These are phyloP conservation scores for Solanum piurae DNA, from an alignment of 257 asterid genomes.

Conservation along the genomic window DNA sequence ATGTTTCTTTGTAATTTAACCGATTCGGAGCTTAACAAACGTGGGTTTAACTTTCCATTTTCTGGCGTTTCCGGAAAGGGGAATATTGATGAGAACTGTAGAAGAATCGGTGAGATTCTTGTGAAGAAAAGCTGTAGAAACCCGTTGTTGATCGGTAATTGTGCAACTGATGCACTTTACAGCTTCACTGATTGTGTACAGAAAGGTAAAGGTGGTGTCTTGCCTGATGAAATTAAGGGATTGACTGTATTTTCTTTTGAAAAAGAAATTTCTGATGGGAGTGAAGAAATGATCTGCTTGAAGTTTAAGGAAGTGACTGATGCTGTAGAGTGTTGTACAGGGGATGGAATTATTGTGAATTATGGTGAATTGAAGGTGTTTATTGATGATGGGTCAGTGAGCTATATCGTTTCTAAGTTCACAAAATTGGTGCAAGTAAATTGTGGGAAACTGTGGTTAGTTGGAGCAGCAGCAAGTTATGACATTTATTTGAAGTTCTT, in stretches of 20 bases:
- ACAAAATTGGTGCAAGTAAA: constrained; percentile 37
- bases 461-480: constrained; percentile 50
- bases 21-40: constrained; percentile 36
- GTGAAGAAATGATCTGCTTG: constrained; percentile 31
- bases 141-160: constrained; percentile 63
- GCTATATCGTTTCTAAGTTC: constrained; percentile 32
- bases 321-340: constrained; percentile 24
- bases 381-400: constrained; percentile 36
- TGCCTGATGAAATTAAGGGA: constrained; percentile 50
- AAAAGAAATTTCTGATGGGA: constrained; percentile 37
- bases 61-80: constrained; percentile 22
- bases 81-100: constrained; percentile 39
- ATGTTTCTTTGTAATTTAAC: constrained; percentile 31
- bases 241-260: constrained; percentile 36
- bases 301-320: constrained; percentile 45
- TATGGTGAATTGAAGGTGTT: constrained; percentile 63
- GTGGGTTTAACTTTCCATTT: constrained; percentile 46
- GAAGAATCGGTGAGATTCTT: constrained; percentile 55
- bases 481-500: constrained; percentile 44
- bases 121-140: constrained; percentile 33
- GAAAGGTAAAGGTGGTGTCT: constrained; percentile 35
- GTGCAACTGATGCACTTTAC: constrained; percentile 47
- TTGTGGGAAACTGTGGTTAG: constrained; percentile 55
- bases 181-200: constrained; percentile 34
- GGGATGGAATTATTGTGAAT: constrained; percentile 41